Evolutionary conservation across 768 basidiomycete species (phyloP).

Genomic region (Rhizopogon vinicolor): DNA sequence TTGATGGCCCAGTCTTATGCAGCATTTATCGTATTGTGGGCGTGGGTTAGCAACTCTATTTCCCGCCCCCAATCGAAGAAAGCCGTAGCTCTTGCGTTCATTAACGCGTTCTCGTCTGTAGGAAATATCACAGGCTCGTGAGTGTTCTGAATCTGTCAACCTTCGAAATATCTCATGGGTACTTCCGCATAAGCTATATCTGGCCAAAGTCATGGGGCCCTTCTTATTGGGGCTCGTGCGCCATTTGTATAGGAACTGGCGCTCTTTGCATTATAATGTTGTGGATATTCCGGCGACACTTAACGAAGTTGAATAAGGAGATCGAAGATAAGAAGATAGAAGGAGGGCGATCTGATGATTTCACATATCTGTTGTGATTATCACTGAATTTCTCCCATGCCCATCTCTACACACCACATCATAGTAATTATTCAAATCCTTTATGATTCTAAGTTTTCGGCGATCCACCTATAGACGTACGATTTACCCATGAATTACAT

Average conservation of each 20-base stretch:
- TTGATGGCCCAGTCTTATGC: conserved; percentile 73
- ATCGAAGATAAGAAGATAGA: conserved; percentile 35
- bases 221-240: conserved; percentile 64
- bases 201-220: conserved; percentile 73
- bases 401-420: not conserved
- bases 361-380: conserved; percentile 43
- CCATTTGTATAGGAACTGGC: conserved; percentile 62
- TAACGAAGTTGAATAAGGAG: conserved; percentile 36
- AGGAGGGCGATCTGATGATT: conserved; percentile 30
- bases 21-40: conserved; percentile 61
- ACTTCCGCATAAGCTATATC: conserved; percentile 39
- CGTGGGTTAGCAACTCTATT: conserved; percentile 55
- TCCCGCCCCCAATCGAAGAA: conserved; percentile 84
- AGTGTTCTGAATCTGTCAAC: conserved; percentile 22
- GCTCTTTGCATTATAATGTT: conserved; percentile 46
- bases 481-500: too few species aligned
- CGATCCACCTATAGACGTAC: too few species aligned
- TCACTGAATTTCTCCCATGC: not conserved
- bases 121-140: conserved; percentile 85
- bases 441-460: not conserved
- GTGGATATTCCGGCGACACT: conserved; percentile 42
- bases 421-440: not conserved
- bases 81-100: conserved; percentile 78
- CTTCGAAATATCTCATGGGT: conserved; percentile 4
- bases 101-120: conserved; percentile 67